Evolutionary conservation across 768 basidiomycete species (phyloP).

Genomic region (Hydnomerulius pinastri): DNA sequence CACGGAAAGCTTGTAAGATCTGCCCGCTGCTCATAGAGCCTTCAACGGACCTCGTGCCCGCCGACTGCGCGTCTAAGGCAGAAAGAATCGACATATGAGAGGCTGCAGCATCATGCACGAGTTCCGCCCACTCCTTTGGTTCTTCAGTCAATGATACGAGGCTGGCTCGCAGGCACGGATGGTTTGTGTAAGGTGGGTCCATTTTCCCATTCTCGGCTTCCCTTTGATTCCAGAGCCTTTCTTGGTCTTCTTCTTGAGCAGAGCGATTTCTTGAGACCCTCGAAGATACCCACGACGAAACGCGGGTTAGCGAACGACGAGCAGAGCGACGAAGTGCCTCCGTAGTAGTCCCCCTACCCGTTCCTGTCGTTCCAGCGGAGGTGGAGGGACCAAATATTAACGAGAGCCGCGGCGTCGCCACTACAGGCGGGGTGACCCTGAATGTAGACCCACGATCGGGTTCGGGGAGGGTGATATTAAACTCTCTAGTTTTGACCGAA

Average conservation of each 20-base stretch:
- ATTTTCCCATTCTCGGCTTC: constrained; percentile 32
- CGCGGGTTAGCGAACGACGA: constrained; percentile 24
- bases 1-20: constrained; percentile 1
- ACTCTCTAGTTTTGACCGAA: not conserved
- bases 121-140: constrained; percentile 8
- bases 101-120: constrained; percentile 5
- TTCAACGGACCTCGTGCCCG: constrained; percentile 5
- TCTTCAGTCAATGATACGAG: constrained; percentile 6
- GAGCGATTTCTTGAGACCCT: constrained; percentile 28
- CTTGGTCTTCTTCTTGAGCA: constrained; percentile 27
- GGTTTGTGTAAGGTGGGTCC: constrained; percentile 6
- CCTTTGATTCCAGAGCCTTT: constrained; percentile 33
- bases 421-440: constrained; percentile 20
- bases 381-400: constrained; percentile 14
- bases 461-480: constrained; percentile 22
- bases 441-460: constrained; percentile 28
- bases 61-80: constrained; percentile 10
- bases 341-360: constrained; percentile 9
- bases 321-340: constrained; percentile 16
- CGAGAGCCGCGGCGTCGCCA: constrained; percentile 30
- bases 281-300: constrained; percentile 43
- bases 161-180: constrained; percentile 1
- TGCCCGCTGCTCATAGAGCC: constrained; percentile 6
- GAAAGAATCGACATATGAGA: constrained; percentile 5
- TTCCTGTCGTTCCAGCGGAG: not conserved